These are phyloP conservation scores for Pseudocercospora vitis DNA, from an alignment of 2,329 filamentous ascomycete genomes.

Conservation along the genomic window DNA sequence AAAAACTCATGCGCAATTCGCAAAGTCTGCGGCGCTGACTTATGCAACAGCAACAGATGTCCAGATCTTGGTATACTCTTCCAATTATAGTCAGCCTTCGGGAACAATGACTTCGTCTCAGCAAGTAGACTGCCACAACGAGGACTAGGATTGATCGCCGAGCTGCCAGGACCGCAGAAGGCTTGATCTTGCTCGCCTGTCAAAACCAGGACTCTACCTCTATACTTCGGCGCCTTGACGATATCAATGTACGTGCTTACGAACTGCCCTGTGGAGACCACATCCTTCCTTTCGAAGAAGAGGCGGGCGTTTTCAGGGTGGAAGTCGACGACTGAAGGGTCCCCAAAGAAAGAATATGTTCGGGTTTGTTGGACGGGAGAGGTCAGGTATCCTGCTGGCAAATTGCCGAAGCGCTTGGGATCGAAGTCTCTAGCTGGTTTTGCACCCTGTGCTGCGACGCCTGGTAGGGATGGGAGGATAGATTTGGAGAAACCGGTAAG, in stretches of 20 bases:
- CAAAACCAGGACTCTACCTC: conserved; percentile 19
- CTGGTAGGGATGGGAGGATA: conserved; percentile 16
- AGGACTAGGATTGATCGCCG: conserved; percentile 12
- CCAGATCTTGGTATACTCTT: conserved; percentile 18
- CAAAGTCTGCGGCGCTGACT: conserved; percentile 8
- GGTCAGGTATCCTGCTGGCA: conserved; percentile 21
- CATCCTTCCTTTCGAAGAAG: conserved; percentile 19
- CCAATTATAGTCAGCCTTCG: conserved; percentile 21
- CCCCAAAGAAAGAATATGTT: conserved; percentile 25
- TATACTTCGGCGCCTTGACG: conserved; percentile 10
- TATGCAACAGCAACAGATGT: conserved; percentile 18
- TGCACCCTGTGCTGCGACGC: conserved; percentile 11
- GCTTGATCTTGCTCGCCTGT: conserved; percentile 24
- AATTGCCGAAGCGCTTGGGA: conserved; percentile 10
- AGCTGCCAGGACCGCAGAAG: conserved; percentile 23
- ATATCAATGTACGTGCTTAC: conserved; percentile 18
- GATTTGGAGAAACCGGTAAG: conserved; percentile 23
- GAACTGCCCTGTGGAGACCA: conserved; percentile 21
- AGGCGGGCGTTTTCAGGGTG: conserved; percentile 15
- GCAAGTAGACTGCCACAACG: conserved; percentile 16
- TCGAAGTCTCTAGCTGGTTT: conserved; percentile 17
- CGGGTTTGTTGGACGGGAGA: conserved; percentile 16
- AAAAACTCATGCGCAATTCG: conserved; percentile 16
- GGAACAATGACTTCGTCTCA: conserved; percentile 18
- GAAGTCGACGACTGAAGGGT: conserved; percentile 17